Evolutionary conservation across 768 basidiomycete genomes (phyloP).

Genomic region (Lanmaoa pseudosensibilis): DNA sequence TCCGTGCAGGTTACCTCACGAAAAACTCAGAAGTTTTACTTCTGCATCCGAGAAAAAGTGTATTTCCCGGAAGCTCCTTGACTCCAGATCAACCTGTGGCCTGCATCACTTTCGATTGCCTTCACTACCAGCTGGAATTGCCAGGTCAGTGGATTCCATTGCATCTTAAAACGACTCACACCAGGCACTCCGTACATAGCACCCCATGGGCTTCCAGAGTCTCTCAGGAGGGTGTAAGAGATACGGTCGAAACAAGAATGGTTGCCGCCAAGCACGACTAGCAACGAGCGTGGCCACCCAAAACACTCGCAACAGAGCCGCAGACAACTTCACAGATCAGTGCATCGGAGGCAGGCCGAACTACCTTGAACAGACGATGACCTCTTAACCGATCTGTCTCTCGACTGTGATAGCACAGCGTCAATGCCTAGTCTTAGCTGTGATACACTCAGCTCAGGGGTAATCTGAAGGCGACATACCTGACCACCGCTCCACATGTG

Average conservation of each 20-base stretch:
- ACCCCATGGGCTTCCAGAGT: not conserved
- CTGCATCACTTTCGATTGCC: not conserved
- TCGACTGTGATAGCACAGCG: no score
- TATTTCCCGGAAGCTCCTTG: not conserved
- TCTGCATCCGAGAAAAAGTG: no score
- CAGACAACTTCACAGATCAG: not conserved
- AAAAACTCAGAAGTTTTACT: not conserved
- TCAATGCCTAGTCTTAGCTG: not conserved
- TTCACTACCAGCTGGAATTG: not conserved
- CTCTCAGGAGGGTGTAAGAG: not conserved
- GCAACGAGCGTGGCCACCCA: not conserved
- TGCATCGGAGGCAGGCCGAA: not conserved
- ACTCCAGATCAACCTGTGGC: not conserved
- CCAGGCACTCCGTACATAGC: no score
- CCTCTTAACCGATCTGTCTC: no score
- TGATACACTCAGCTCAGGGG: not conserved
- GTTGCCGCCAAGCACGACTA: not conserved
- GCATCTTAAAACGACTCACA: not conserved
- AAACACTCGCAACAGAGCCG: not conserved
- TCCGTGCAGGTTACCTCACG: not conserved
- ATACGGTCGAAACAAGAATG: not conserved
- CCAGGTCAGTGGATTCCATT: not conserved
- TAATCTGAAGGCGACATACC: not conserved
- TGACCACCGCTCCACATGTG: not conserved
- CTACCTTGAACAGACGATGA: not conserved